Evolutionary conservation across 257 asterid genomes (phyloP), one percentile per base, ranked within the genome.

Genomic region (Capsicum pubescens): DNA sequence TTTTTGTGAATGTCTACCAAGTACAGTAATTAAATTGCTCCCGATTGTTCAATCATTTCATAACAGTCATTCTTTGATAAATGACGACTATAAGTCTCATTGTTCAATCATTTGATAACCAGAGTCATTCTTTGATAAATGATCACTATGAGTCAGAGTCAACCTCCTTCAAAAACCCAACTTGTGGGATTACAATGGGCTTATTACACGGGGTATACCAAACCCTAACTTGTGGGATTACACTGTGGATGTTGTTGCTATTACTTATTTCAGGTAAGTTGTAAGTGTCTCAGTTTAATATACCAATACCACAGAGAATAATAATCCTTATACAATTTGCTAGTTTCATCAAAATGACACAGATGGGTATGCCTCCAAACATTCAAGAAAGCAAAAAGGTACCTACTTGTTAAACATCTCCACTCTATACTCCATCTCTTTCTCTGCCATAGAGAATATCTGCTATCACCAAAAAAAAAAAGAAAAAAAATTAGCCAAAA

Each of bases 401-500:
- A 77, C 82, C 46, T 54, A 92, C 97, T 92, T 92, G 97, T 91
- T 91, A 85, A 92, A 93, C 92, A 93, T 84, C 26, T 92, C 98
- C 60, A 92, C 95, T 85, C 94, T 87, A 77, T 94, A 92, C 83
- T 92, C 97, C 97, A 93, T 93, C 84, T 93, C 97, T 85, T 91
- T 92, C 89, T 92, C 97, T 57, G 93, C 93, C 94, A 91, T 89
- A 36, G 90, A 91, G 84, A 90, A 88, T n/a, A 93, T 86, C 97
- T 93, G 91, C 82, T 44, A 84, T 84, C 50, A 82, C 48, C 36
- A 7, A 85, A 71, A 85, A 21, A 66, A 56, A 67, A 57, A 57
- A 52, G 17, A 42, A 26, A 55, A 74, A 11, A 8, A n/a, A n/a
- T n/a, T 16, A 70, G 14, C 13, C 48, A 58, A 81, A 81, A 36